Evolutionary conservation across 495 filamentous ascomycete genomes (phyloP), one percentile per base, ranked within the genome.

Genomic region (Immersiella caudata): DNA sequence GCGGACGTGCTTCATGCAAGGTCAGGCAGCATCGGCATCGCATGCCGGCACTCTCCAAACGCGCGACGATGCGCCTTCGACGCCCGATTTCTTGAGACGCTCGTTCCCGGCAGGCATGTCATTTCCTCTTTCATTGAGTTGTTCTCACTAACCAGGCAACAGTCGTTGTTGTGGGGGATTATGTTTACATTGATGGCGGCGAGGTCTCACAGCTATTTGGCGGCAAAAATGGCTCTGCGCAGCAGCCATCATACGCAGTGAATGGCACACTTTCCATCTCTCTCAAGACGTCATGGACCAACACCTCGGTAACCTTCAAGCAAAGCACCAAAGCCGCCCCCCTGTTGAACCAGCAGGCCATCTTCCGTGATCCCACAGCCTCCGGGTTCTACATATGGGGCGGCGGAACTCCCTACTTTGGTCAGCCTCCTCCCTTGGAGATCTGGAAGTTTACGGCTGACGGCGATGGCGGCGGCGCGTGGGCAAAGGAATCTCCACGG

Each of bases 331-430:
- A 77, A 74, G 57, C 56, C 49, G 75, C 73, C n/a, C 76, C 76
- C 25, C 60, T 67, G 25, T 67, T 78, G 46, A 67, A 70, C 64
- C 67, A 71, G 49, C 78, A 78, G 60, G 67, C 72, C 5, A 59
- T 69, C 55, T 79, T 75, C 75, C 64, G 66, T 5, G 76, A 76
- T 57, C 25, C 69, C 11, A 62, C 68, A 4, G 69, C 57, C 6
- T 68, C 66, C 21, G 69, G 54, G 50, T 70, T 78, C 21, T 77
- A 78, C 58, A 73, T 72, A 46, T 79, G 75, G 75, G 76, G 72
- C 49, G 76, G 78, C 6, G 69, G 66, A 50, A 65, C 62, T 3
- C 18, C 66, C n/a, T 62, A 68, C 35, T 54, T 63, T 18, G 66
- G 68, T 11, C 50, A 64, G 22, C 72, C 73, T 0, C 73, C 73